Evolutionary conservation across 352 stramenopile species (phyloP), one percentile per base, ranked within the genome.

Genomic region (Globisporangium carolinianum): DNA sequence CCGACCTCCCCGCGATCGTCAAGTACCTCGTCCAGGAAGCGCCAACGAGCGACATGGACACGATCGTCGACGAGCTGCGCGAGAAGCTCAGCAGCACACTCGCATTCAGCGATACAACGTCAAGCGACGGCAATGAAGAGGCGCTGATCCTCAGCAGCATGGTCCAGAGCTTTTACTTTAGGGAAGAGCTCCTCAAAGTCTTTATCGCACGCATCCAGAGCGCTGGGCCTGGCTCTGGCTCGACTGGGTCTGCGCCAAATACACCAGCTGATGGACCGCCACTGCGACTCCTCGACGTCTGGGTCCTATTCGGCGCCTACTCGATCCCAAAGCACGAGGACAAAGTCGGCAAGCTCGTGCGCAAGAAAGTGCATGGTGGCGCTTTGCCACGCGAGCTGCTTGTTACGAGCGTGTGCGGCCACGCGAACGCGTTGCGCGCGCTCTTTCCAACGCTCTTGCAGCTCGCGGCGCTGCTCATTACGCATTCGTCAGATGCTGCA

Each of bases 1-100:
- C 57, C 0, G 77, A 87, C 50, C 57, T 87, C 5, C 75, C 77
- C 0, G 65, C 65, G n/a, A 76, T 87, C 47, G 73, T 87, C 55
- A 82, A 79, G 51, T 87, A 86, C 53, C 69, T 87, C 32, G 66
- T 87, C 0, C 73, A 86, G 58, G 72, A 82, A 48, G 65, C 73
- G 3, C 71, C 77, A 2, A 58, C 46, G 10, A 52, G 53, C 0
- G 62, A 82, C 18, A 59, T 79, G 3, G 68, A 78, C 5, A 54
- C 68, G 39, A 76, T 84, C 10, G 65, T 68, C 10, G 63, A 66
- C 36, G 57, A 79, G 18, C 43, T 87, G 17, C 62, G 73, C 0
- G 73, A 83, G 3, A 86, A 86, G 38, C 39, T 87, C 17, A 86
- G 75, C 51, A 59, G 62, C n/a, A 69, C 68, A 10, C 49, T 83